Evolutionary conservation across 345 rosid genomes (phyloP), one percentile per base, ranked within the genome.

Genomic region (Litchi chinensis): DNA sequence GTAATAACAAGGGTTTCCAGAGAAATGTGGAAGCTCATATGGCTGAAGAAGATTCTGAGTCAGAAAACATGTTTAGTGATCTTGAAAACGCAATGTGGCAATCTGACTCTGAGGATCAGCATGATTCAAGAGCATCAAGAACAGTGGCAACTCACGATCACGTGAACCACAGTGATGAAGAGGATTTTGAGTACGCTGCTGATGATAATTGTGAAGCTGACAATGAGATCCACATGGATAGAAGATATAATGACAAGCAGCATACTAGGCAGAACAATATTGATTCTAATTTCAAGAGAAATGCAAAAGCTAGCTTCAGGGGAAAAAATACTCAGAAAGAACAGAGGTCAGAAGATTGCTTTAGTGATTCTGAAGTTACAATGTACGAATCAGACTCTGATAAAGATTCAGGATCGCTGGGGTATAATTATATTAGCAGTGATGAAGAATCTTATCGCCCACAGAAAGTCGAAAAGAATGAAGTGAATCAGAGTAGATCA

Each of bases 1-100:
- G 24, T 57, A 48, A 19, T 43, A 54, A 21, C 44, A 71, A 73
- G 15, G 72, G 62, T 74, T 66, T 32, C 77, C 80, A 75, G 44
- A 83, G 83, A 83, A 83, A 80, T 41, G 24, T 54, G 19, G 83
- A 41, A 59, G 76, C 76, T 40, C 79, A 68, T 65, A 64, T 72
- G 77, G 83, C 74, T 26, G 83, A 80, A 62, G 85, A 82, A 81
- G 86, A 79, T 83, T 88, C 90, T 62, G 91, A 86, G 78, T 78
- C 82, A 8, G 96, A 90, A 26, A 83, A 88, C 83, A 86, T 79
- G 86, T 77, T 92, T 68, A 89, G 91, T 73, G 96, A 92, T 79
- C 89, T 93, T 64, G 97, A 92, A 77, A 86, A 80, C 84, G 85
- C 90, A 80, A 93, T 91, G 98, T 91, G 87, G 91, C 89, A 88